Evolutionary conservation across 176 grass and related monocot genomes (phyloP), one percentile per base, ranked within the genome.

Genomic region (Ampelocalamus luodianensis): DNA sequence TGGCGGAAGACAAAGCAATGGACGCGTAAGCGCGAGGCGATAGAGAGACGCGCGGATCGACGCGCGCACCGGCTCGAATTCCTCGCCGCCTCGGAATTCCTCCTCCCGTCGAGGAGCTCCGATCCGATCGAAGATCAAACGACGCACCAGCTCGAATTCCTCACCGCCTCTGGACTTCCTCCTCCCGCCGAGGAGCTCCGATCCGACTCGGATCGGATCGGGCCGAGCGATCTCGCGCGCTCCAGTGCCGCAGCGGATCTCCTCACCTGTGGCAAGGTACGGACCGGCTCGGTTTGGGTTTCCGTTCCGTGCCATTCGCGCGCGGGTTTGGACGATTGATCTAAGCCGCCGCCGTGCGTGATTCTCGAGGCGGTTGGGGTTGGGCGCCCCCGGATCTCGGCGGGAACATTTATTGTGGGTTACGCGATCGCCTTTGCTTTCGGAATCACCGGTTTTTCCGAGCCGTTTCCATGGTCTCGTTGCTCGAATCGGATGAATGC

Each of bases 11-110:
- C 40, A 12, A 13, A 63, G 79, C 67, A 45, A 85, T 61, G 79
- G 74, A 65, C 73, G 84, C 88, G 74, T 86, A 77, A 81, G 88
- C 72, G 78, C 29, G 69, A 66, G 73, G 59, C 37, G 38, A 8
- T 4, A 50, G 42, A 50, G 17, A 10, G 55, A 29, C 24, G 32
- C 70, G 36, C 71, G 46, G 82, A 84, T 84, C n/a, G n/a, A n/a
- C n/a, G n/a, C n/a, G n/a, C n/a, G n/a, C n/a, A n/a, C n/a, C n/a
- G n/a, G n/a, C n/a, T n/a, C n/a, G n/a, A n/a, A n/a, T n/a, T n/a
- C n/a, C n/a, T n/a, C n/a, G n/a, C n/a, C n/a, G n/a, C n/a, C n/a
- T n/a, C n/a, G n/a, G n/a, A n/a, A n/a, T n/a, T n/a, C n/a, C n/a
- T n/a, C n/a, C n/a, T n/a, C n/a, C n/a, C n/a, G n/a, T n/a, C n/a